A percentile compares a stretch with the other conserved stretches of the same genome.
These are phyloP conservation scores for Penicillium sp. DNA, from an alignment of 2,329 filamentous ascomycete species.

Conservation along the genomic window DNA sequence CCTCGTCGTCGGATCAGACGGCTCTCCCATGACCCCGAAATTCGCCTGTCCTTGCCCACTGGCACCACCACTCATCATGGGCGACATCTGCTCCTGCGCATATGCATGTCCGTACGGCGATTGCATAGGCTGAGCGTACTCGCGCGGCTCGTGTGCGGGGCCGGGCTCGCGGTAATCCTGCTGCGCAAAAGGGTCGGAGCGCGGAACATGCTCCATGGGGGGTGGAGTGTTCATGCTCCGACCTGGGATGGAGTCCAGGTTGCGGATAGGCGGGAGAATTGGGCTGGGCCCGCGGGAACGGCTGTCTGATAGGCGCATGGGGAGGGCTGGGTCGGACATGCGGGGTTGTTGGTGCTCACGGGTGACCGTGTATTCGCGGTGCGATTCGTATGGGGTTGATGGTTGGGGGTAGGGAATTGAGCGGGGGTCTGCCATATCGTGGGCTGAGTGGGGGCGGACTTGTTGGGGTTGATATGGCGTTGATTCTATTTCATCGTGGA, in stretches of 20 bases:
- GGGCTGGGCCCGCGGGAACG: constrained; percentile 35
- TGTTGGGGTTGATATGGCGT: constrained; percentile 32
- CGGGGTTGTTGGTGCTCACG: constrained; percentile 19
- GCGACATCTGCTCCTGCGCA: constrained; percentile 34
- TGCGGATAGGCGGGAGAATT: constrained; percentile 38
- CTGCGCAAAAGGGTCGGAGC: constrained; percentile 26
- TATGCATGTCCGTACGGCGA: constrained; percentile 31
- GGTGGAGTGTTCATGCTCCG: constrained; percentile 20
- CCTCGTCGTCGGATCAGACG: constrained; percentile 43
- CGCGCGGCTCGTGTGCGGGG: constrained; percentile 20
- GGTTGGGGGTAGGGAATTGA: constrained; percentile 26
- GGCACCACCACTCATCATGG: constrained; percentile 19
- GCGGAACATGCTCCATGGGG: constrained; percentile 21
- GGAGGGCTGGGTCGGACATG: constrained; percentile 20
- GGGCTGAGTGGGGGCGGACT: constrained; percentile 30
- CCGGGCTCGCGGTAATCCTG: constrained; percentile 26
- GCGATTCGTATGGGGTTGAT: constrained; percentile 23
- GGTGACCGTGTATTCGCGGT: constrained; percentile 28
- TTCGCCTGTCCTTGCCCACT: constrained; percentile 33
- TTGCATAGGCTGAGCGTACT: constrained; percentile 27
- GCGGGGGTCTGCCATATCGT: constrained; percentile 31
- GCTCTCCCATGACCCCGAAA: constrained; percentile 39
- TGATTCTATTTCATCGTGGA: constrained; percentile 44
- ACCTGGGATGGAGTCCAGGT: constrained; percentile 35
- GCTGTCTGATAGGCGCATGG: constrained; percentile 22